A percentile compares a stretch with the other conserved stretches of the same genome.
Evolutionary conservation across 169 alveolate species (phyloP).

Genomic region (Plasmodium gonderi): DNA sequence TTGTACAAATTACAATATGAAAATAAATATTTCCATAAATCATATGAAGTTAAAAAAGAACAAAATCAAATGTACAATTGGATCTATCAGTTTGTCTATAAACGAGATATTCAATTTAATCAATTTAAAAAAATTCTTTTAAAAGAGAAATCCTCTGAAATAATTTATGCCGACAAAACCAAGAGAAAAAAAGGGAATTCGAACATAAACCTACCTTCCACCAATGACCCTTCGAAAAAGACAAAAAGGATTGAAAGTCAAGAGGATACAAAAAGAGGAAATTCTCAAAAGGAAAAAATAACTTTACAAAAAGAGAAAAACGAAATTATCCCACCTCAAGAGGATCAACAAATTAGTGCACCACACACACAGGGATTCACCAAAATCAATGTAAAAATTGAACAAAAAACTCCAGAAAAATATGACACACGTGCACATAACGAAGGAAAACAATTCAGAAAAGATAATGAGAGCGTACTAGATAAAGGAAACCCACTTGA

Average conservation of each 20-base stretch:
- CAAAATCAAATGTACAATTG: slow-evolving; percentile 33
- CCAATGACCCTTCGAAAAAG: background rate
- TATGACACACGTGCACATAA: background rate
- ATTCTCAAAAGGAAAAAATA: background rate
- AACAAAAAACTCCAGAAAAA: background rate
- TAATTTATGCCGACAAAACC: no score
- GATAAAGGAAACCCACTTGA: background rate
- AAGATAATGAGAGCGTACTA: background rate
- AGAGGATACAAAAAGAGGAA: background rate
- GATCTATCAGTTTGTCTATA: slow-evolving; percentile 41
- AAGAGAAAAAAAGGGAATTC: background rate
- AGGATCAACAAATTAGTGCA: background rate
- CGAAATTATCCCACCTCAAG: background rate
- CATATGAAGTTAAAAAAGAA: slow-evolving; percentile 27
- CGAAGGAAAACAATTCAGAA: background rate
- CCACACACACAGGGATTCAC: background rate
- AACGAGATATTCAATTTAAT: slow-evolving; percentile 12
- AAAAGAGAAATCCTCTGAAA: background rate
- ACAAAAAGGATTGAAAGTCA: background rate
- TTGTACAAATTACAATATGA: slow-evolving; percentile 5
- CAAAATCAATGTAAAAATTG: background rate
- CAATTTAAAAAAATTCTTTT: slow-evolving; percentile 21
- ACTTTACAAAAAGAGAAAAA: background rate
- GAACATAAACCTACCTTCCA: background rate
- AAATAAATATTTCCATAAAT: slow-evolving; percentile 21